Evolutionary conservation across 2,329 filamentous ascomycete genomes (phyloP).

Genomic region (Hypomyces rosellus): DNA sequence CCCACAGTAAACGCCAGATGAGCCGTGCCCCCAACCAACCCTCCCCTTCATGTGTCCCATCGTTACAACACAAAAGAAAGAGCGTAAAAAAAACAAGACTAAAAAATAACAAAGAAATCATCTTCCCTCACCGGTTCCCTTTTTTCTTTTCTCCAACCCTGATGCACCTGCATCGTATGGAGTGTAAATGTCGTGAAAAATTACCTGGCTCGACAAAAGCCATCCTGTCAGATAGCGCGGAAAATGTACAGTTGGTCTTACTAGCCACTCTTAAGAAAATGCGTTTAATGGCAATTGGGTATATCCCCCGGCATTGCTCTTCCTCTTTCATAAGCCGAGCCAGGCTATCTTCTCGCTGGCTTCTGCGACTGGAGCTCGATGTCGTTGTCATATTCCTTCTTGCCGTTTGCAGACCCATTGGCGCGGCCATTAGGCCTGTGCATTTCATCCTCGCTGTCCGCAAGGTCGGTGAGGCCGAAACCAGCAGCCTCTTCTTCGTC

Average conservation of each 20-base stretch:
- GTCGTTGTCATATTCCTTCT: conserved; percentile 33
- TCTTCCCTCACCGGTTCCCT: conserved; percentile 2
- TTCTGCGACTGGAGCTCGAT: conserved; percentile 49
- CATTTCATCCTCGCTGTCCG: conserved; percentile 63
- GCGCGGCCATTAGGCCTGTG: conserved; percentile 20
- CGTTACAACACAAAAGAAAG: conserved; percentile 2
- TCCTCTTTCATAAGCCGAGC: neutral
- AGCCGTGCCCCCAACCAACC: conserved; percentile 8
- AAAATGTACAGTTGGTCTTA: conserved; percentile 10
- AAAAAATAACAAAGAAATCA: conserved; percentile 1
- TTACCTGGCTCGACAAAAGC: neutral
- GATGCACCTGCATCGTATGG: neutral
- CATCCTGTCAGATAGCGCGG: conserved; percentile 2
- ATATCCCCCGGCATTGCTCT: conserved; percentile 8
- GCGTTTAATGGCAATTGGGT: conserved; percentile 5
- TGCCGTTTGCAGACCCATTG: conserved; percentile 36
- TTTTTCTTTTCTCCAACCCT: conserved; percentile 9
- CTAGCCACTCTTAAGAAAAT: conserved; percentile 4
- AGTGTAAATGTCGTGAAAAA: neutral
- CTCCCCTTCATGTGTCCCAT: neutral
- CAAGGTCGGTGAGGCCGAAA: conserved; percentile 72
- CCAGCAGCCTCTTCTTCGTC: conserved; percentile 72
- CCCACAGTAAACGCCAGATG: conserved; percentile 11
- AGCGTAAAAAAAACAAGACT: conserved; percentile 2
- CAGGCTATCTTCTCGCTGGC: conserved; percentile 26